Evolutionary conservation across 345 rosid genomes (phyloP).

Genomic region (Arabidopsis arenosa): DNA sequence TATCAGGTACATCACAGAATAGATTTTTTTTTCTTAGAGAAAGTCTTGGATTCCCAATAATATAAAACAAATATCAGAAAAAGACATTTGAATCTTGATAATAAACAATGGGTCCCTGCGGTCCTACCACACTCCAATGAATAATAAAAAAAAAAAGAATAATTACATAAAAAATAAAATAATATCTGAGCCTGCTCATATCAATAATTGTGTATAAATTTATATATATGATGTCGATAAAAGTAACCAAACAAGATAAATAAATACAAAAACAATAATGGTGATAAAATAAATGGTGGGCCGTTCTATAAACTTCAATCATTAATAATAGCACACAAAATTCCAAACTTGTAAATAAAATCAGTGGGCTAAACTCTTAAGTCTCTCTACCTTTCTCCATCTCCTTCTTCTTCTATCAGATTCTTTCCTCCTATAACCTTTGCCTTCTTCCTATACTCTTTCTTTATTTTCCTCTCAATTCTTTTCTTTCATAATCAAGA

Average conservation of each 20-base stretch:
- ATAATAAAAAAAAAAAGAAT: slow-evolving; percentile 4
- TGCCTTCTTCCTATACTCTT: background rate
- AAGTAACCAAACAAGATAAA: slow-evolving; percentile 33
- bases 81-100: slow-evolving; percentile 43
- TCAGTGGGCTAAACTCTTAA: slow-evolving; percentile 40
- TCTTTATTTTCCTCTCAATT: background rate
- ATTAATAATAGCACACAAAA: slow-evolving; percentile 43
- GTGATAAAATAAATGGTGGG: slow-evolving; percentile 28
- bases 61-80: slow-evolving; percentile 24
- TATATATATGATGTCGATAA: slow-evolving; percentile 22
- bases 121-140: slow-evolving; percentile 30
- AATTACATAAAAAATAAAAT: slow-evolving; percentile 11
- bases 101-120: slow-evolving; percentile 27
- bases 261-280: slow-evolving; percentile 1
- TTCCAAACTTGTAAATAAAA: slow-evolving; percentile 41
- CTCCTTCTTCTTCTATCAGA: slow-evolving; percentile 31
- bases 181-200: slow-evolving; percentile 42
- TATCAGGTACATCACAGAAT: slow-evolving; percentile 26
- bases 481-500: too few species aligned
- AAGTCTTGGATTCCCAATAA: slow-evolving; percentile 41
- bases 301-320: slow-evolving; percentile 41
- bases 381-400: slow-evolving; percentile 31
- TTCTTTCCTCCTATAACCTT: slow-evolving; percentile 33
- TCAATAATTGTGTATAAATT: slow-evolving; percentile 37
- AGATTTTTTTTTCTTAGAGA: background rate